Base-by-base conservation (phyloP, 2,329 filamentous ascomycete genomes). In the Esteya vermicola region DNA sequence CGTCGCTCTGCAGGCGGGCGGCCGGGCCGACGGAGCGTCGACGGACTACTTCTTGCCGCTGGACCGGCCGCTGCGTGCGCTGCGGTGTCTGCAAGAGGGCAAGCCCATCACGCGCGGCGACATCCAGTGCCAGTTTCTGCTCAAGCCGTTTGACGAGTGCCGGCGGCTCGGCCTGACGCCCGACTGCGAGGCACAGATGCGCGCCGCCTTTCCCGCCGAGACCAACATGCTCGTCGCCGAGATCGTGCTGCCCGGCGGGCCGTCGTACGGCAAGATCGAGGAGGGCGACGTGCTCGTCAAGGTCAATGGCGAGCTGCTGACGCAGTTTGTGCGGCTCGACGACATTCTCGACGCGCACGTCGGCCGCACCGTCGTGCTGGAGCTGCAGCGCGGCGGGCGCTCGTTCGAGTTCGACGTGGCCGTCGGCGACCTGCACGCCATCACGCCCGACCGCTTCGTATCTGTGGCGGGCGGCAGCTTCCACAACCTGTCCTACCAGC, bases 121-220 rank as follows among this genome's bases (percentile, higher is more conserved):
- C n/a, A 93, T 98, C 37, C 91, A 98, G 60, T 93, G 85, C 46
- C 91, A 98, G 57, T 98, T 93, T 72, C 72, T 96, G 39, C 72
- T 98, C 46, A 96, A 96, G 60, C 85, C 91, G 0, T 98, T 98
- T 51, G 93, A 98, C 51, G 93, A 98, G 58, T 96, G 91, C 58
- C 78, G 89, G 40, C 75, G 91, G 44, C 67, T 98, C 10, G 91
- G 91, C 8, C 67, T 98, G 44, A 85, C 75, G 2, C 70, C 86
- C 0, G 73, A 85, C 38, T 93, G 85, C 78, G 91, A 98, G 64
- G 80, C 83, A 28, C 78, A 80, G 42, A 77, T 93, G 47, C 79
- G 91, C 26, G 76, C 82, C 50, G 68, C 75, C 21, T 93, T 94
- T 49, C 91, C 93, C 1, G 81, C 84, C 51, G 91, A 95, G 62